These are phyloP conservation scores for Ammopiptanthus mongolicus DNA, from an alignment of 306 rosid species.

Conservation along the genomic window DNA sequence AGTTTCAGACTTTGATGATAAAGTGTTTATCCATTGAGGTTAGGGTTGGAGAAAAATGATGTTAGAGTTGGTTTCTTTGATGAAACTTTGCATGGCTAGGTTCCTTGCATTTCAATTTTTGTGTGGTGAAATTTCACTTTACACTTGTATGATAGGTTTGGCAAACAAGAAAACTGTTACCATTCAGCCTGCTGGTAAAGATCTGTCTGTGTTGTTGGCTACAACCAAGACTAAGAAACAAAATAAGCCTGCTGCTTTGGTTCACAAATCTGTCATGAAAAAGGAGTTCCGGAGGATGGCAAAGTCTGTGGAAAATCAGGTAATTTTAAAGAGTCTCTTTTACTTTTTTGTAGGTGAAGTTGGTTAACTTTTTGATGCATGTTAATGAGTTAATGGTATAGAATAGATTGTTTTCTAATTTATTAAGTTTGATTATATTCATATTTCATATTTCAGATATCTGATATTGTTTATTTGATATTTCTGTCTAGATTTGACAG, in stretches of 20 bases:
- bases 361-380: background rate
- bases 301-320: conserved; percentile 79
- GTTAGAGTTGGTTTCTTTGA: background rate
- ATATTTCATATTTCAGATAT: background rate
- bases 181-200: conserved; percentile 67
- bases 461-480: background rate
- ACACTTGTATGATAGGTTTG: conserved; percentile 50
- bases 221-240: conserved; percentile 90
- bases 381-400: background rate
- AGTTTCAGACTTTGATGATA: background rate
- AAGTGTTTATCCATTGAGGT: background rate
- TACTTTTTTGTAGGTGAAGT: background rate
- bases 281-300: conserved; percentile 88
- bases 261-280: conserved; percentile 84
- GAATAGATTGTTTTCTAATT: background rate
- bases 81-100: background rate
- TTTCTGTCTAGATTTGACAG: background rate
- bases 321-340: background rate
- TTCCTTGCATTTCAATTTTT: background rate
- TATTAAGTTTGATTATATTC: background rate
- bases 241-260: conserved; percentile 73
- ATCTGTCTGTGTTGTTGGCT: conserved; percentile 70
- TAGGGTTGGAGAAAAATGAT: background rate
- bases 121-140: background rate
- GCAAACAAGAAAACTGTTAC: conserved; percentile 95